Conservation (phyloP, 2,329 filamentous ascomycete species). For the Penicillium nordicum region DNA sequence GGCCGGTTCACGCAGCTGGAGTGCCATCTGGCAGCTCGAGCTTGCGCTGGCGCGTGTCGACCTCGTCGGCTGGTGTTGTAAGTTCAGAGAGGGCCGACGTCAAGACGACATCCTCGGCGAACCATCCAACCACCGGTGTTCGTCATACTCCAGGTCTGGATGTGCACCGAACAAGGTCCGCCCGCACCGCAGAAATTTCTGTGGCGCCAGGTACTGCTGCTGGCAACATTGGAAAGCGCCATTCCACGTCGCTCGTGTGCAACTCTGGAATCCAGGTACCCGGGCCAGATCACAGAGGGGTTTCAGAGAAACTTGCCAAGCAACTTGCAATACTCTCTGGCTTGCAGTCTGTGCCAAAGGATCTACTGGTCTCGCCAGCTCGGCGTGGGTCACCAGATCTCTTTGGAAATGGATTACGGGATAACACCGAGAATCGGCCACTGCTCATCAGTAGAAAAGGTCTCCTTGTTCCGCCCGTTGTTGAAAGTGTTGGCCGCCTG, state of each 20-base stretch:
- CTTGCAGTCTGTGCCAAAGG: background rate
- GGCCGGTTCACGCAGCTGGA: background rate
- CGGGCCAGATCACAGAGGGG: background rate
- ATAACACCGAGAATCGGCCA: background rate
- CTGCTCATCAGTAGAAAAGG: background rate
- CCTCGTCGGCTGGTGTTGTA: background rate
- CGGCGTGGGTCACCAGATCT: background rate
- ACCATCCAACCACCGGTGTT: background rate
- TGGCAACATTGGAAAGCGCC: background rate
- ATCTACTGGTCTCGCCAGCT: background rate
- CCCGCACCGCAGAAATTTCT: background rate
- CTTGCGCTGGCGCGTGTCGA: slow-evolving; percentile 8
- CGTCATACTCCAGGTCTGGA: background rate
- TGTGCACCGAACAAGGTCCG: background rate
- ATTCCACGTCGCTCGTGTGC: background rate
- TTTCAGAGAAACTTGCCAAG: background rate
- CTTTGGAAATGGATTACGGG: background rate
- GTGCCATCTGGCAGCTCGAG: background rate
- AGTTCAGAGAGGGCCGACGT: background rate
- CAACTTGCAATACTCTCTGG: background rate
- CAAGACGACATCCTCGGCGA: background rate
- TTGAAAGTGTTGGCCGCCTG: slow-evolving; percentile 2
- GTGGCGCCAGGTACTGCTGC: background rate
- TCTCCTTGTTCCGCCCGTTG: background rate
- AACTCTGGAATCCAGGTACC: background rate